Base-by-base conservation (phyloP, 2,329 filamentous ascomycete species). In the Botrytis elliptica region DNA sequence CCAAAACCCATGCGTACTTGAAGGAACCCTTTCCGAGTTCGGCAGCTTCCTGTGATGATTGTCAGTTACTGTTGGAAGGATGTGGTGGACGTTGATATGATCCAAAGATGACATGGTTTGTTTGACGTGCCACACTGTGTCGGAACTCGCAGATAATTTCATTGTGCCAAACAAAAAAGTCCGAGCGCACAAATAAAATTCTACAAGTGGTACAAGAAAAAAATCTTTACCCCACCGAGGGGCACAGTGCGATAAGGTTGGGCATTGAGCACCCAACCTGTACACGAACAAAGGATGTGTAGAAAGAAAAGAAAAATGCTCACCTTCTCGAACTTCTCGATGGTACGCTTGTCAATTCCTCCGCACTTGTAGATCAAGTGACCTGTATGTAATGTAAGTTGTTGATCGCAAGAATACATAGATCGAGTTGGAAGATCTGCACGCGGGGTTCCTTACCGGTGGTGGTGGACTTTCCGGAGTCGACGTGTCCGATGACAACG, bases 301-400 rank as follows among this genome's bases (percentile, higher is more conserved):
- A 77, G 78, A 78, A 79, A 79, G 76, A 66, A 65, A 65, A 69
- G 9, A 72, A 67, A 65, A 73, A 62, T 40, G 70, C 90, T 85
- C 87, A 97, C 94, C 94, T 99, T 99, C 95, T 99, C 96, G 92
- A 99, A 99, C 93, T 99, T 99, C 93, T 99, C 96, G 86, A 99
- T 99, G 87, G 95, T 98, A 94, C 96, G 95, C 91, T 95, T 94
- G 93, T 99, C 96, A 85, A 98, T 99, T 94, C 96, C 96, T 92
- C 96, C 96, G 90, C 96, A 98, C 93, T 99, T 95, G 94, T 98
- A 98, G 93, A 99, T 98, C 91, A 99, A 92, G 90, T 95, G 91
- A 86, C 91, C 90, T 82, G 86, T 92, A 85, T 75, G 59, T 71
- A 72, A 63, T 80, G 72, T 78, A 75, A 76, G 68, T 73, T 60